Percentiles rank a stretch among this genome's conserved stretches.
Conservation (phyloP, 73 alveolate genomes). For the Tetrahymena malaccensis region DNA sequence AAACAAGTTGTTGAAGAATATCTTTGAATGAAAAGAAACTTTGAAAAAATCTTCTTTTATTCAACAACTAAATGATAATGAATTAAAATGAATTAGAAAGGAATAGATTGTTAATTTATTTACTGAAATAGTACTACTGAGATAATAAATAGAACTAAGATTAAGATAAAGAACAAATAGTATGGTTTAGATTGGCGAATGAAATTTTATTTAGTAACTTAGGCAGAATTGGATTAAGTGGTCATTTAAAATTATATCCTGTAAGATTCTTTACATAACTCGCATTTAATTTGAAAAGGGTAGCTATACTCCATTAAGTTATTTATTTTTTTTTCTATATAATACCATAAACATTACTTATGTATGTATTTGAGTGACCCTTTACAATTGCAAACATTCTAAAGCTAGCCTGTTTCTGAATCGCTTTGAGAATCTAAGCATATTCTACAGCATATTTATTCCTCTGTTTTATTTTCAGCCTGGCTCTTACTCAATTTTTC, state of each 20-base stretch:
- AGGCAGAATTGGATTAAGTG: not conserved
- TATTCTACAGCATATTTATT: not conserved
- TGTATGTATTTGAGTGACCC: not conserved
- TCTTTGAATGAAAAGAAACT: too few relatives aligned
- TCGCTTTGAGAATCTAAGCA: not conserved
- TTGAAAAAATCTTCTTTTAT: too few relatives aligned
- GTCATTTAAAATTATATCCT: not conserved
- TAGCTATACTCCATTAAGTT: not conserved
- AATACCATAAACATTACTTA: not conserved
- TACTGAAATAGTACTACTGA: not conserved
- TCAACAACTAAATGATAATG: too few relatives aligned
- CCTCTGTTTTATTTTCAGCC: not conserved
- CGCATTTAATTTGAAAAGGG: not conserved
- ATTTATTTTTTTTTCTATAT: not conserved
- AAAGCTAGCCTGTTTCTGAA: not conserved
- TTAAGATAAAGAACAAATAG: not conserved
- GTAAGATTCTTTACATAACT: not conserved
- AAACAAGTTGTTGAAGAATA: too few relatives aligned
- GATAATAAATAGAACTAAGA: not conserved
- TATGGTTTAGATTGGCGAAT: not conserved
- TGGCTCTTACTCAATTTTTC: not conserved
- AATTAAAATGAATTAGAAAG: too few relatives aligned
- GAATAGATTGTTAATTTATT: too few relatives aligned
- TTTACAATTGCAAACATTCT: not conserved
- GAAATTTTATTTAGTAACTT: not conserved